These are phyloP conservation scores for Zymoseptoria crescenta DNA, from an alignment of 2,329 filamentous ascomycete species.

Conservation along the genomic window DNA sequence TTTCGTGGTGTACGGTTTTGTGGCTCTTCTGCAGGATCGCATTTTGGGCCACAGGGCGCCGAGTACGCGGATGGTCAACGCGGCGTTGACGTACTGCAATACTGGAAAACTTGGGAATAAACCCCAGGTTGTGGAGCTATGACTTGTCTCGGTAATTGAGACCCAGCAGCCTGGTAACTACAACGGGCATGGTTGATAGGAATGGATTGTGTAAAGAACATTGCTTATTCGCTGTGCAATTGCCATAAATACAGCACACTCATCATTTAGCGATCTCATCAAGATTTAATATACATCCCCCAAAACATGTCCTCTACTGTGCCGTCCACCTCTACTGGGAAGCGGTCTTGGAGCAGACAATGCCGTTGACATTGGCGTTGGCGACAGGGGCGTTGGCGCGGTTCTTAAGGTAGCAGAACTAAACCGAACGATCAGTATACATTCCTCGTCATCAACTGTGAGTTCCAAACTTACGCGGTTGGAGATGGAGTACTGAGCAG, in stretches of 20 bases:
- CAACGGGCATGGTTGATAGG: too few species aligned
- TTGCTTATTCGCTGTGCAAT: too few species aligned
- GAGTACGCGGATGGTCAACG: conserved; percentile 52
- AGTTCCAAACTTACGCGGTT: not conserved
- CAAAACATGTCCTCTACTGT: too few species aligned
- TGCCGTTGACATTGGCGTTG: not conserved
- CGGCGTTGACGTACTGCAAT: conserved; percentile 46
- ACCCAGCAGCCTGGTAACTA: too few species aligned
- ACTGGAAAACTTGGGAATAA: conserved; percentile 43
- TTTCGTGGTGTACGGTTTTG: conserved; percentile 20
- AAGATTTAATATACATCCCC: too few species aligned
- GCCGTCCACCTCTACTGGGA: not conserved
- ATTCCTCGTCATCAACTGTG: too few species aligned
- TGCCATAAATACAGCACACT: too few species aligned
- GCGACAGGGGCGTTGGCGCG: not conserved
- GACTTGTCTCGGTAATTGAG: not conserved
- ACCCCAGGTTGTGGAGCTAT: conserved; percentile 32
- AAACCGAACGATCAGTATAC: not conserved
- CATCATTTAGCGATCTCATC: too few species aligned
- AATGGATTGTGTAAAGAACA: too few species aligned
- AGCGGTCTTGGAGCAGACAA: not conserved
- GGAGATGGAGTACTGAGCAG: not conserved
- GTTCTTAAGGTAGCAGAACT: not conserved
- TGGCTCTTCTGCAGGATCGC: conserved; percentile 47
- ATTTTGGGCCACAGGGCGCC: conserved; percentile 28